phyloP scores from a whole-genome alignment of 2,329 filamentous ascomycete species.

The Diaporthe caulivora region DNA sequence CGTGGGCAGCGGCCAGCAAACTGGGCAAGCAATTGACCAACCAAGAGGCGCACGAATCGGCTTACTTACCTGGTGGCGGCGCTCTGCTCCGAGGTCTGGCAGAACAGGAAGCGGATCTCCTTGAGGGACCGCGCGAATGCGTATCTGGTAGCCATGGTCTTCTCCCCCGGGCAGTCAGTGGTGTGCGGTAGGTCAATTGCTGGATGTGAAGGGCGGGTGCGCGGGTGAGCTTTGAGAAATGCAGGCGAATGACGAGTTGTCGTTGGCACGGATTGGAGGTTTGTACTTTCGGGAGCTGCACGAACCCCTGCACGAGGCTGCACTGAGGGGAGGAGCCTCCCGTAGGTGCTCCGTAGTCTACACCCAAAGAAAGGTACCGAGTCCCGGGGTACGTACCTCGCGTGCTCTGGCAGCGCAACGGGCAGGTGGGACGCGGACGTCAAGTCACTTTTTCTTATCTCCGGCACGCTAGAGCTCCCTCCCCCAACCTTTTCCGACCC shows the following conservation, averaged over 20 bases:
- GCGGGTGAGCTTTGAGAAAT: not conserved
- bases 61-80: constrained; percentile 82
- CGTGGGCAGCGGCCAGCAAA: not conserved
- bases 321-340: not conserved
- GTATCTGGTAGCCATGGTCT: constrained; percentile 88
- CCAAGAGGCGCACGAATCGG: constrained; percentile 24
- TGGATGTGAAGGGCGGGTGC: constrained; percentile 34
- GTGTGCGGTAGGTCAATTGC: constrained; percentile 43
- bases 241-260: constrained; percentile 1
- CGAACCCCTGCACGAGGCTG: constrained; percentile 19
- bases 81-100: constrained; percentile 93
- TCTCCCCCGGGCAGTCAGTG: not conserved
- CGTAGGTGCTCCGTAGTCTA: no score
- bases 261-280: constrained; percentile 3
- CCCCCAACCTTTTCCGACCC: constrained; percentile 31
- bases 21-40: constrained; percentile 15
- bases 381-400: not conserved
- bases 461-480: constrained; percentile 20
- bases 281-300: constrained; percentile 24
- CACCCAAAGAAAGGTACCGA: not conserved
- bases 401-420: constrained; percentile 14
- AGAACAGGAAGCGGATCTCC: constrained; percentile 97
- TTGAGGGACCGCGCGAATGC: constrained; percentile 89
- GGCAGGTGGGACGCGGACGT: constrained; percentile 18
- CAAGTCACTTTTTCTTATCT: constrained; percentile 35